Percentiles rank a stretch among this genome's conserved stretches.
Evolutionary conservation across 306 rosid species (phyloP).

Genomic region (Benincasa hispida): DNA sequence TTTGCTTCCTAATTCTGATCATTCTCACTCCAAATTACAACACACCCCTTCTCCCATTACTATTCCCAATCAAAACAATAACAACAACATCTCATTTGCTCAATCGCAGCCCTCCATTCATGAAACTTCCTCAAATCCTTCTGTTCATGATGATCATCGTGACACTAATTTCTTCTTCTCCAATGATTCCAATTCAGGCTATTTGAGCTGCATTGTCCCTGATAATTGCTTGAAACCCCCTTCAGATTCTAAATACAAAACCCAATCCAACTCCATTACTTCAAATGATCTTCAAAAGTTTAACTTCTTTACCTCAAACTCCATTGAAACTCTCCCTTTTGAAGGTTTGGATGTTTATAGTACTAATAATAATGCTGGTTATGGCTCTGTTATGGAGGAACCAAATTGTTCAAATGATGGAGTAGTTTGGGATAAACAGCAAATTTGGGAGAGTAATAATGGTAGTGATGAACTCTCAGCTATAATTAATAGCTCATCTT

Average conservation of each 20-base stretch:
- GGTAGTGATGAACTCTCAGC: constrained; percentile 60
- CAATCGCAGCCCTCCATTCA: constrained; percentile 18
- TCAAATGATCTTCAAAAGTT: constrained; percentile 23
- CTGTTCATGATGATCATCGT: background rate
- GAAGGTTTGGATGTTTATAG: background rate
- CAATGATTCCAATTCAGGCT: constrained; percentile 61
- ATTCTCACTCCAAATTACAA: constrained; percentile 15
- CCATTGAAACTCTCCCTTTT: background rate
- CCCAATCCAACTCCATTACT: constrained; percentile 5
- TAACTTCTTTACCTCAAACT: constrained; percentile 11
- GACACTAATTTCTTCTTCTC: constrained; percentile 44
- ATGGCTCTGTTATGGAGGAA: background rate
- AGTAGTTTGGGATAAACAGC: constrained; percentile 28
- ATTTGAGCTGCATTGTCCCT: constrained; percentile 91
- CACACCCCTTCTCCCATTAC: constrained; percentile 7
- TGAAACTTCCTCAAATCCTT: background rate
- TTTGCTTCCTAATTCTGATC: constrained; percentile 21
- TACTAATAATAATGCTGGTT: background rate
- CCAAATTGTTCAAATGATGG: constrained; percentile 22
- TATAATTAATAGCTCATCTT: constrained; percentile 18
- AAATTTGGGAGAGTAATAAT: constrained; percentile 33
- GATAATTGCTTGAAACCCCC: constrained; percentile 70
- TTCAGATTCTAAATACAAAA: constrained; percentile 9
- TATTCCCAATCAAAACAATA: background rate
- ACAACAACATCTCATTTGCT: constrained; percentile 6